Conservation (phyloP, 495 filamentous ascomycete species). For the Jackrogersella minutella region DNA sequence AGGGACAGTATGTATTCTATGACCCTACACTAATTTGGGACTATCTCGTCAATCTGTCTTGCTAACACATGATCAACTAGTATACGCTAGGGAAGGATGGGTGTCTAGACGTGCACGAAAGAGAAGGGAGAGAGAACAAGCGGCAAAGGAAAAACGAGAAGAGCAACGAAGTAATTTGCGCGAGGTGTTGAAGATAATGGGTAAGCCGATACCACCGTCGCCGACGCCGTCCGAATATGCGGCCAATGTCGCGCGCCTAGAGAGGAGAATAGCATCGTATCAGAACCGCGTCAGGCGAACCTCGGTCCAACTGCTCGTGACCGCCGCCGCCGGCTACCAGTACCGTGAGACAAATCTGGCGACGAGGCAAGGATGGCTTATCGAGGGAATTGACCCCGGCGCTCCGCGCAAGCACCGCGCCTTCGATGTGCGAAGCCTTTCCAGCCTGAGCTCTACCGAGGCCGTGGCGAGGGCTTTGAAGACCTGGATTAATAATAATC, state of each 20-base stretch:
- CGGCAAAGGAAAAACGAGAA: neutral
- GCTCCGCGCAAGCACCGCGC: neutral
- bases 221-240: slow-evolving; percentile 10
- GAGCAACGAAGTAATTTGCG: neutral
- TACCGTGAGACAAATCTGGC: slow-evolving; percentile 24
- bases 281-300: slow-evolving; percentile 23
- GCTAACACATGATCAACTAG: slow-evolving; percentile 20
- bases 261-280: slow-evolving; percentile 7
- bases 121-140: neutral
- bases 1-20: slow-evolving; percentile 16
- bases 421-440: slow-evolving; percentile 16
- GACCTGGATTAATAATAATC: slow-evolving; percentile 26
- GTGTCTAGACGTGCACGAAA: slow-evolving; percentile 8
- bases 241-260: neutral
- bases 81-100: neutral
- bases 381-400: slow-evolving; percentile 6
- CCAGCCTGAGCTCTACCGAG: slow-evolving; percentile 22
- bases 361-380: slow-evolving; percentile 10
- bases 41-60: neutral
- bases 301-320: slow-evolving; percentile 34
- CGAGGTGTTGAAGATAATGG: neutral
- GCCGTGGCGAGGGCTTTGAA: slow-evolving; percentile 27
- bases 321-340: slow-evolving; percentile 32
- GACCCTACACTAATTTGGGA: neutral
- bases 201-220: neutral